Base-by-base conservation (phyloP, 495 filamentous ascomycete species). In the Beverwykella pulmonaria region DNA sequence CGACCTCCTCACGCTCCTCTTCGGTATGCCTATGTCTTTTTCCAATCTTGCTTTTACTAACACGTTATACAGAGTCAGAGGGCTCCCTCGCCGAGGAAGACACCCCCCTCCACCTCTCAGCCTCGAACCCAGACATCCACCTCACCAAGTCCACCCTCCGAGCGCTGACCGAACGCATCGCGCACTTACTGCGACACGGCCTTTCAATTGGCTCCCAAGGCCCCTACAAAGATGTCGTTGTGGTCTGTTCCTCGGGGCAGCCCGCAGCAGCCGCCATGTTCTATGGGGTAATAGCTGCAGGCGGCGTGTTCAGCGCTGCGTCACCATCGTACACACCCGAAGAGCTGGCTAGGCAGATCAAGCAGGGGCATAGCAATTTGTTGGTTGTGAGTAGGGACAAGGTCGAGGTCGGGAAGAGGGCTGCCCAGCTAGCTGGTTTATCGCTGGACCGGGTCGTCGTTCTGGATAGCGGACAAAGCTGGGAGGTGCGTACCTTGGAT, bases 241-340 rank as follows among this genome's bases (percentile, higher is more conserved):
- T 82, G 15, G 76, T 77, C 52, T 79, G 83, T 22, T 78, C 79
- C n/a, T 77, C 78, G 3, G 83, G 83, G 0, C 79, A 84, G 67
- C 78, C 74, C 17, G 74, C 81, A 5, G 74, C 82, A 7, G 76
- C 81, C 0, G 70, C 76, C 26, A 32, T 82, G 25, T 83, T 85
- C 68, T 83, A 79, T 59, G 77, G 78, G 7, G 74, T 80, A 26
- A 73, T 85, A 34, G 81, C 76, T 17, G 83, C 83, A 15, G 81
- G 79, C 20, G 83, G 80, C 20, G 77, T 84, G 34, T 84, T 78
- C 69, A 79, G 79, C 10, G 75, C 81, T 22, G 79, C 79, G 2
- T 79, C 71, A 50, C 73, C 80, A 0, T 71, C 75, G 3, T 78
- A 76, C 29, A 83, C 79, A 0, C 61, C 77, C 4, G 65, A 73